Base-by-base conservation (phyloP, 2,329 filamentous ascomycete genomes). In the Aspergillus floridensis region DNA sequence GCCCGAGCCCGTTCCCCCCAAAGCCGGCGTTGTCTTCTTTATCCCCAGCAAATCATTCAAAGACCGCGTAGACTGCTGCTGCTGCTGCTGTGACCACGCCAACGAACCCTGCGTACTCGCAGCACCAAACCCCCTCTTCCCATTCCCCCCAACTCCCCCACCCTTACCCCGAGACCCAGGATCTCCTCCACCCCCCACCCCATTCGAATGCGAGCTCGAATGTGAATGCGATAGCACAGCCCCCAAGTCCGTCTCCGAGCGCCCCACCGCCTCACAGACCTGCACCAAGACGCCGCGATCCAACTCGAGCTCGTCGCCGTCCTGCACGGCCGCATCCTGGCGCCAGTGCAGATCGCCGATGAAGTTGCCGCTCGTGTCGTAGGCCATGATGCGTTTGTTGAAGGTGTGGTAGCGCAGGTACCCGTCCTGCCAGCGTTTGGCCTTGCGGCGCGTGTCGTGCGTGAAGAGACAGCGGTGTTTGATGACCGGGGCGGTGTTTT, bases 341-440 rank as follows among this genome's bases (percentile, higher is more conserved):
- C 86, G 86, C 88, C 90, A 95, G 75, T 96, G 91, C 32, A 87
- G 86, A 72, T 96, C 93, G 3, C 92, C 93, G 29, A 97, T 83
- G 65, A 88, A 91, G 72, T 93, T 91, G 0, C 90, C 86, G 2
- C 85, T 80, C 50, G 91, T 87, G 73, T 96, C 92, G 68, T 95
- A 93, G 6, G 96, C 90, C 91, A 97, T 96, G 60, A 95, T 81
- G 4, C 91, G 87, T 71, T 88, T 91, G 78, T 97, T 97, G 84
- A 96, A 96, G 0, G 90, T 89, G 71, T 97, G 93, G 65, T 89
- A 96, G 64, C 89, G 90, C 62, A 97, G 84, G 54, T 87, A 87
- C 38, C 93, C 93, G 87, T 97, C 93, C 70, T 96, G 91, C 93
- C 93, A 97, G 61, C 91, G 83, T 74, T 97, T 97, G 67, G 91